Evolutionary conservation across 257 asterid genomes (phyloP), one percentile per base, ranked within the genome.

Genomic region (Solanum chaucha): DNA sequence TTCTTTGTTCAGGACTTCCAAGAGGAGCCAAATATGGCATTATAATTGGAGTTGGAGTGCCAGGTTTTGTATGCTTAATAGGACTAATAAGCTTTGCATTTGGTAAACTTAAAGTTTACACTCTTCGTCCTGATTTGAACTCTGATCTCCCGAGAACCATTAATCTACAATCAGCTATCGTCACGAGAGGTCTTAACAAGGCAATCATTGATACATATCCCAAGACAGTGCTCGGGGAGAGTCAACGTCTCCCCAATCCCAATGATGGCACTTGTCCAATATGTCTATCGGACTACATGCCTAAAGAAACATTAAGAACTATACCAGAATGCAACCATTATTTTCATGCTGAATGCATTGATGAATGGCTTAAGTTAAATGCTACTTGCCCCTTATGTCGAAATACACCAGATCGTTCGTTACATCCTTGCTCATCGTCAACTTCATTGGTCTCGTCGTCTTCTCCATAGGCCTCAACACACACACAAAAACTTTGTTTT

Each of bases 331-430:
- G 99, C 92, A 91, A 92, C 81, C 99, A 96, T 86, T 94, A 90
- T 87, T 96, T 92, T 85, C 99, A 96, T 58, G 94, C 87, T 0
- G 88, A 88, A 19, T 96, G 99, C 86, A 88, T 96, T 1, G 98
- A 95, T 73, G 98, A 95, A 88, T 96, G 99, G 99, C 97, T 96
- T 26, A 93, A 88, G 90, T 92, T 92, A 87, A 96, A 96, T 12
- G 97, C 95, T 4, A 91, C 92, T 10, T 96, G 99, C 46, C 99
- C 99, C 0, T 20, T 96, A 87, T 96, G 99, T 75, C 86, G 99
- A 78, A 94, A 92, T 72, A 91, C 96, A 5, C 98, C 94, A 0
- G 92, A 93, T 26, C 86, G 90, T 83, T 70, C 81, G 8, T 86
- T 90, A 8, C 9, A 70, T 3, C 92, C 96, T 20, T 91, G 91